Conservation (phyloP, 768 basidiomycete genomes). For the Naganishia vaughanmartiniae region DNA sequence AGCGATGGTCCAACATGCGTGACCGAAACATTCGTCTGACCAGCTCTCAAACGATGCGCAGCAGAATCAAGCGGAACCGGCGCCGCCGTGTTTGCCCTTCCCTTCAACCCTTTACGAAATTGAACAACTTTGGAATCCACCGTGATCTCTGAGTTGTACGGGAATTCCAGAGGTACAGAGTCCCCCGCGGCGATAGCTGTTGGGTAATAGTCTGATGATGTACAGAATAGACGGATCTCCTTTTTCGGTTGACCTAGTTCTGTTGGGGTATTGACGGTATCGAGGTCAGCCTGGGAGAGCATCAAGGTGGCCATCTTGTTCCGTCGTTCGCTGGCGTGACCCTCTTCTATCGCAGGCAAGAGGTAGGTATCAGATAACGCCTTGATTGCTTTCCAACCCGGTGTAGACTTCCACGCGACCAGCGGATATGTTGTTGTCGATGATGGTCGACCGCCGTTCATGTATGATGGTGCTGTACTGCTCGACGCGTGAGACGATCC, state of each 20-base stretch:
- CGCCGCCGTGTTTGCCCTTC: conserved; percentile 48
- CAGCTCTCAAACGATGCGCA: conserved; percentile 8
- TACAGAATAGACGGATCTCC: conserved; percentile 46
- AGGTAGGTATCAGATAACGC: conserved; percentile 41
- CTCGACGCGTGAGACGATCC: too few relatives aligned
- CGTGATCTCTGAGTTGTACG: conserved; percentile 42
- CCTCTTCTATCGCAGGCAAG: conserved; percentile 15
- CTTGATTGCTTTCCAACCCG: conserved; percentile 48
- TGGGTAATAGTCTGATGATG: conserved; percentile 49
- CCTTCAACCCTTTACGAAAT: conserved; percentile 48
- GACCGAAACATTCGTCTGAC: conserved; percentile 32
- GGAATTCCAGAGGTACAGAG: conserved; percentile 47
- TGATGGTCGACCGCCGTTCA: neutral
- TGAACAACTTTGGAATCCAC: conserved; percentile 38
- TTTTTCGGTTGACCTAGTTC: conserved; percentile 23
- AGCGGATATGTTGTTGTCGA: conserved; percentile 32
- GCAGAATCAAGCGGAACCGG: conserved; percentile 44
- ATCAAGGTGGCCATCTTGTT: conserved; percentile 38
- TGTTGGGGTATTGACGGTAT: conserved; percentile 22
- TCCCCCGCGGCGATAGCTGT: conserved; percentile 29
- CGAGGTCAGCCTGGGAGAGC: conserved; percentile 37
- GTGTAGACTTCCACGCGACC: conserved; percentile 42
- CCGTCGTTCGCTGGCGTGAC: conserved; percentile 34
- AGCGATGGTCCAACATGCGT: conserved; percentile 48
- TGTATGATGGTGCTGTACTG: neutral